These are phyloP conservation scores for Suillus americanus DNA, from an alignment of 768 basidiomycete genomes.

Conservation along the genomic window DNA sequence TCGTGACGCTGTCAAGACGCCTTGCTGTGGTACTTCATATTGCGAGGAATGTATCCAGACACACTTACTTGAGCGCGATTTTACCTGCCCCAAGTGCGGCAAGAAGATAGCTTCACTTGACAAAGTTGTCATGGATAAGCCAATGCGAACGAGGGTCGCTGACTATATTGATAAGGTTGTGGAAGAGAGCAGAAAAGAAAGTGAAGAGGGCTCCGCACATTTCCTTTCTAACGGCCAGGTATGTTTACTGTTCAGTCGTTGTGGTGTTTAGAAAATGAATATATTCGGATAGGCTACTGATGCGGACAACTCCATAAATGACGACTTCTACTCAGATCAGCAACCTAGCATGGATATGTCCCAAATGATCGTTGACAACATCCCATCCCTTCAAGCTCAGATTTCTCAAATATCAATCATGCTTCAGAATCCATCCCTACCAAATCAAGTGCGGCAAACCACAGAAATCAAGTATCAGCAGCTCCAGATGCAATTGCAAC, in stretches of 20 bases:
- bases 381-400: conserved; percentile 84
- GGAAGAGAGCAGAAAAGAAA: conserved; percentile 73
- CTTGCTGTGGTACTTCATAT: conserved; percentile 87
- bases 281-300: conserved; percentile 19
- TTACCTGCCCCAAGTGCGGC: conserved; percentile 87
- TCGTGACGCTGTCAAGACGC: conserved; percentile 92
- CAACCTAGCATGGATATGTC: conserved; percentile 73
- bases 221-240: conserved; percentile 37
- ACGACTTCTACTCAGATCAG: conserved; percentile 73
- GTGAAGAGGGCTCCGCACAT: conserved; percentile 39
- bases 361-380: conserved; percentile 69
- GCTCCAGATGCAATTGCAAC: conserved; percentile 74
- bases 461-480: conserved; percentile 85
- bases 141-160: conserved; percentile 70
- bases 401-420: conserved; percentile 77
- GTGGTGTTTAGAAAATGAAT: conserved; percentile 6
- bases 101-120: conserved; percentile 88
- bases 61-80: conserved; percentile 91
- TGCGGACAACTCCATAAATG: conserved; percentile 36
- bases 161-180: conserved; percentile 83
- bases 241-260: conserved; percentile 8
- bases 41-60: conserved; percentile 99
- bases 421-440: conserved; percentile 77
- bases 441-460: conserved; percentile 69
- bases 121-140: conserved; percentile 79